Base-by-base conservation (phyloP, 2,329 filamentous ascomycete genomes). In the Trichoderma polysporum region DNA sequence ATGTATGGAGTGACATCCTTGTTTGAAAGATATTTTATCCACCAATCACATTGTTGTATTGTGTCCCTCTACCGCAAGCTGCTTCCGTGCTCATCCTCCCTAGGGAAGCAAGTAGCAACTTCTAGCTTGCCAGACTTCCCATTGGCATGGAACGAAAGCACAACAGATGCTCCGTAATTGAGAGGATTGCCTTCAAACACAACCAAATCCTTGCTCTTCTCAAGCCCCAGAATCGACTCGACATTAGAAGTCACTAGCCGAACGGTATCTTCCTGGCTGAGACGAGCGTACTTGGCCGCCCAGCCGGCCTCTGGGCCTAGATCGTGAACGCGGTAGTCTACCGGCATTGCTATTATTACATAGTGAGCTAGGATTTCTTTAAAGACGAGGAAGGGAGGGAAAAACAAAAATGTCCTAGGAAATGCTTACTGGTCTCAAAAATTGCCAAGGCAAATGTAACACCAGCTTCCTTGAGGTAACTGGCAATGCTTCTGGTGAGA, bases 131-230 rank as follows among this genome's bases (percentile, higher is more conserved):
- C 72, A 6, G 69, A 72, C 31, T 73, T 71, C 15, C 70, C 72
- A 10, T 72, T 70, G 25, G 75, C 73, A 41, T 76, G 73, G 66
- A 81, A 74, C n/a, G 73, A 73, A 19, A 81, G 49, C 7, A 78
- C 77, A 35, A 80, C 79, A 45, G 76, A 79, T 1, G 76, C 80
- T 3, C 79, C 78, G 58, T 76, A 79, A 66, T 78, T 73, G 49
- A 83, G 69, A 22, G 81, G 81, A 70, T 77, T 76, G 5, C 79
- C 79, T 69, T 82, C 80, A 72, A 76, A 83, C 17, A 83, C 68
- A 10, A 83, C 81, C 50, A 81, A 71, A 66, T 83, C 81, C 13
- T 70, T 71, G 57, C 73, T 74, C 33, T 68, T 73, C 50, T 77
- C 71, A 27, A 82, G 71, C 2, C 75, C 73, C 19, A 83, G 71